phyloP scores from a whole-genome alignment of 1,139 yeast species.

The Keqinozyma sinolaborantium region DNA sequence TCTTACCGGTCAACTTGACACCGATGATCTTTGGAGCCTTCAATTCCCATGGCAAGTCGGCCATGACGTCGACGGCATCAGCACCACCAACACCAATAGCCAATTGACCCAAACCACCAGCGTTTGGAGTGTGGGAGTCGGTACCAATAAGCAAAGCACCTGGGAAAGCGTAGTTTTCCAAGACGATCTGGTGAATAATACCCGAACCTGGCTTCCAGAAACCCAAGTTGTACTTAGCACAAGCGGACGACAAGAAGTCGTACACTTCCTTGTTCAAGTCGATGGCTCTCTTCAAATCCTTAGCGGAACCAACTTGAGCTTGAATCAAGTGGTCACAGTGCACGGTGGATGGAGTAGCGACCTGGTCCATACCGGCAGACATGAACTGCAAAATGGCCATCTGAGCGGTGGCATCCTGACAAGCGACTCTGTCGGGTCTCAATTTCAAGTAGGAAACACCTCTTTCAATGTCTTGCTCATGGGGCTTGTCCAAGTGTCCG shows the following conservation, averaged over 20 bases:
- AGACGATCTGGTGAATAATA: slow-evolving; percentile 95
- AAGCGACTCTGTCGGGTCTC: slow-evolving; percentile 99
- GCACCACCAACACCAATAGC: slow-evolving; percentile 99
- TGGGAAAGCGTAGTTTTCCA: slow-evolving; percentile 98
- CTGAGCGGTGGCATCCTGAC: slow-evolving; percentile 99
- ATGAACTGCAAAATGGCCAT: slow-evolving; percentile 98
- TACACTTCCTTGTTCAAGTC: slow-evolving; percentile 93
- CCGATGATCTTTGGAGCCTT: slow-evolving; percentile 98
- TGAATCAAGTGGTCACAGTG: slow-evolving; percentile 99
- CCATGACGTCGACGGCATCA: slow-evolving; percentile 98
- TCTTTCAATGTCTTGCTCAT: slow-evolving; percentile 90
- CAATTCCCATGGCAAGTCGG: slow-evolving; percentile 94
- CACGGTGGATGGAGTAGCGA: slow-evolving; percentile 95
- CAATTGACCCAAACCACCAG: slow-evolving; percentile 98
- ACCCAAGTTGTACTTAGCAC: slow-evolving; percentile 97
- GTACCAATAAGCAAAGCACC: slow-evolving; percentile 97
- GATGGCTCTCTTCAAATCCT: slow-evolving; percentile 92
- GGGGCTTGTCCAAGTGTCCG: slow-evolving; percentile 96
- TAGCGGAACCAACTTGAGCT: slow-evolving; percentile 92
- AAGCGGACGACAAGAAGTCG: slow-evolving; percentile 89
- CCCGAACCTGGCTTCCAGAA: slow-evolving; percentile 99
- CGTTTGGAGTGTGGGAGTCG: slow-evolving; percentile 98
- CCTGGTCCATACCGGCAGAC: slow-evolving; percentile 94
- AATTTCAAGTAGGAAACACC: slow-evolving; percentile 95
- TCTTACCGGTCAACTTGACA: slow-evolving; percentile 92